Base-by-base conservation (phyloP, 352 stramenopile species). In the Phytopythium chamaehyphon region DNA sequence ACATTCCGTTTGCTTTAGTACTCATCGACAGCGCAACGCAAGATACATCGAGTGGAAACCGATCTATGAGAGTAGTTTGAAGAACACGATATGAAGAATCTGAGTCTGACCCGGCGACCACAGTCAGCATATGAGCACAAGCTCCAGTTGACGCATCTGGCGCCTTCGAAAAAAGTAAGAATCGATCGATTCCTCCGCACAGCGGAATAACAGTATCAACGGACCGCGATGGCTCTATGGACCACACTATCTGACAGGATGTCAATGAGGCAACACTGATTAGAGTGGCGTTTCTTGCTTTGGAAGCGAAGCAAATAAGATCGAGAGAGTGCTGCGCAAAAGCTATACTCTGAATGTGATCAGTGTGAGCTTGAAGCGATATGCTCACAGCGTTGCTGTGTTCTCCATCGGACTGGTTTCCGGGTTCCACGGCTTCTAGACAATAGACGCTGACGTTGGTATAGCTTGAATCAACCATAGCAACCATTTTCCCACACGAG, bases 291-390 rank as follows among this genome's bases (percentile, higher is more conserved):
- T n/a, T 22, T 16, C 35, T 42, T 4, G 35, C 35, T 1, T 14
- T 50, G 15, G 61, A 74, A 15, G 59, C 54, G n/a, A 71, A 47
- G 31, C 62, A 74, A 5, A 74, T n/a, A 9, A 69, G 15, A 1
- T 62, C 45, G 28, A 33, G 5, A 5, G 28, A 33, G 28, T 33
- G 28, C 9, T 33, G 28, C 9, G 5, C 28, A 33, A 33, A 33
- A 5, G 28, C 28, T 22, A 40, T 24, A 28, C 57, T 51, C 23
- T 23, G 15, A 15, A 14, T 14, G n/a, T 1, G 10, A 5, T 16
- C 15, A 2, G n/a, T 11, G 33, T 15, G 4, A 5, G 28, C 28
- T 9, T 33, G 28, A 33, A 33, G 28, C 9, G 28, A 9, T 33
- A 33, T 33, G 9, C 28, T 5, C 5, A 5, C 9, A 9, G 28